Conservation (phyloP, 208 protist genomes). For the Leishmania lainsoni region DNA sequence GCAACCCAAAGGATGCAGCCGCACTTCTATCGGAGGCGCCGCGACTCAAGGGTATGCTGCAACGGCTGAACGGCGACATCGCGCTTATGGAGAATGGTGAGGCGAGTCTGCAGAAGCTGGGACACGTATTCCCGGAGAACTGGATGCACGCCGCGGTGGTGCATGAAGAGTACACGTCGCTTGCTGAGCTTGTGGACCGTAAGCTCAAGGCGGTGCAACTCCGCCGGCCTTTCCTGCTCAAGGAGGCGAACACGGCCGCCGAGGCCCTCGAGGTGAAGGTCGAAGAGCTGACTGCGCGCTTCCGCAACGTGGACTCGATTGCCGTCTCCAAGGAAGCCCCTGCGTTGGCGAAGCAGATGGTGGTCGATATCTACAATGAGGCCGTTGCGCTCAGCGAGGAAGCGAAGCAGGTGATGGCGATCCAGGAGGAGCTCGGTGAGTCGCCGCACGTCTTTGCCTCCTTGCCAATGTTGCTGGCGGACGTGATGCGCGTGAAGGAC, state of each 20-base stretch:
- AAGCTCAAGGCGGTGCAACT: slow-evolving; percentile 90
- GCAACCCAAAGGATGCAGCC: slow-evolving; percentile 68
- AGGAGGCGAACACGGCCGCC: slow-evolving; percentile 57
- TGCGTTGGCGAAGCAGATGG: slow-evolving; percentile 57
- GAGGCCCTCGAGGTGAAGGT: slow-evolving; percentile 66
- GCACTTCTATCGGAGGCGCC: slow-evolving; percentile 71
- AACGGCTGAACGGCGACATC: slow-evolving; percentile 48
- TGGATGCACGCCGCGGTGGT: slow-evolving; percentile 93
- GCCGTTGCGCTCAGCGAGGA: slow-evolving; percentile 61
- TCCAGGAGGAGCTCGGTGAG: slow-evolving; percentile 82
- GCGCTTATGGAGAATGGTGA: slow-evolving; percentile 84
- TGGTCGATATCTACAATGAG: slow-evolving; percentile 77
- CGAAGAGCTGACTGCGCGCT: slow-evolving; percentile 46
- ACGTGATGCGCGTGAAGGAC: slow-evolving; percentile 90
- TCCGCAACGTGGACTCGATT: slow-evolving; percentile 46
- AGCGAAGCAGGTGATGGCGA: slow-evolving; percentile 69
- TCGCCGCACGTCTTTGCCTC: slow-evolving; percentile 43
- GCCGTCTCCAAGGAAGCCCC: slow-evolving; percentile 42
- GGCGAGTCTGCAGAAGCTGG: slow-evolving; percentile 85
- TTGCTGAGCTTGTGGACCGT: slow-evolving; percentile 92
- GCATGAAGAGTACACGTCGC: slow-evolving; percentile 92
- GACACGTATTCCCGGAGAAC: slow-evolving; percentile 90
- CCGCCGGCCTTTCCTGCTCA: slow-evolving; percentile 65
- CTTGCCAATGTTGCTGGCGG: slow-evolving; percentile 71
- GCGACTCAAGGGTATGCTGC: slow-evolving; percentile 76